Evolutionary conservation across 2,329 filamentous ascomycete species (phyloP), one percentile per base, ranked within the genome.

Genomic region (Colletotrichum magnum): DNA sequence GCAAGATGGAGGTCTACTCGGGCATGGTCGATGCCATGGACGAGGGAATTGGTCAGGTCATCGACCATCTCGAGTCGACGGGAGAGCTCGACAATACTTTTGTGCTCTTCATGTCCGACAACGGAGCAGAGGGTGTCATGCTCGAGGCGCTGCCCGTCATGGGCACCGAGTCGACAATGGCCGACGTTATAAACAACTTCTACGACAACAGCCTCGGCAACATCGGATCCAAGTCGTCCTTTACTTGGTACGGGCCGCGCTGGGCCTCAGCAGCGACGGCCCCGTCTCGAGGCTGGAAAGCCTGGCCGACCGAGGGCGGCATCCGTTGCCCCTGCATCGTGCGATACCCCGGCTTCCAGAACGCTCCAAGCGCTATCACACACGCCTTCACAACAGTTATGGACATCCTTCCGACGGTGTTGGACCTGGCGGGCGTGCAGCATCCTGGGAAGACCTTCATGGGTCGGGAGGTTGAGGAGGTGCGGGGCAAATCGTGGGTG

Each of bases 1-100:
- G 77, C 15, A 74, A 74, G 41, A 80, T 81, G 79, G 78, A 89
- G 71, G 82, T 86, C 10, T 89, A 85, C 64, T 86, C 87, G 0
- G 87, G 80, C 0, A 89, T 89, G 86, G 86, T 89, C 12, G 86
- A 89, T 65, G 81, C 81, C 58, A 88, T 88, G 62, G 87, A 89
- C 66, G 74, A 77, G 48, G 85, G 86, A 58, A 82, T 89, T 16
- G 87, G 86, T 43, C 84, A 84, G 57, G 84, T 88, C 4, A 78
- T 87, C 43, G 76, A 85, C 48, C 84, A 87, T 63, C 81, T 88
- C 2, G 79, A 84, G 62, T 74, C 79, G n/a, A 85, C 81, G 5
- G 83, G 80, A 50, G 85, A 87, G 72, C 78, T 86, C 3, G 85
- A 88, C 69, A 85, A 87, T 69, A 88, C 85, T 5, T 84, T 87